Conservation (phyloP, 2,329 filamentous ascomycete species). For the Hymenoscyphus fructigenus region DNA sequence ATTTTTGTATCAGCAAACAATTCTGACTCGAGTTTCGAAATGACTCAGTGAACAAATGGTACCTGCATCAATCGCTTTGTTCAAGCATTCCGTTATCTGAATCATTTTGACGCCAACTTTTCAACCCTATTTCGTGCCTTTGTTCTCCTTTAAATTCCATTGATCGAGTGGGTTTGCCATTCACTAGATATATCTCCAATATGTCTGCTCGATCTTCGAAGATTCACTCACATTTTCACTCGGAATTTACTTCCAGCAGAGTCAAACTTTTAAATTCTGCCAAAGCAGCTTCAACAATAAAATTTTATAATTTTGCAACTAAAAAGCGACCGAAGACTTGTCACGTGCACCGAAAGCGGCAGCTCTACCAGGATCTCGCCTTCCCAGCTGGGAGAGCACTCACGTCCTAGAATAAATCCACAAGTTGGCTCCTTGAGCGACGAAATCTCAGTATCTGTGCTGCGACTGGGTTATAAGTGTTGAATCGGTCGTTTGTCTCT, state of each 20-base stretch:
- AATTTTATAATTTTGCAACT: too few relatives aligned
- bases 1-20: background rate
- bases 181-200: too few relatives aligned
- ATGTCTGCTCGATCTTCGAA: too few relatives aligned
- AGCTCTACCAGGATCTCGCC: too few relatives aligned
- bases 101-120: background rate
- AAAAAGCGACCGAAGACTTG: too few relatives aligned
- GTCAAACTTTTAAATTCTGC: too few relatives aligned
- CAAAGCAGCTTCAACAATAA: too few relatives aligned
- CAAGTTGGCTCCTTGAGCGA: background rate
- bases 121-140: background rate
- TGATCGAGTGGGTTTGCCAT: too few relatives aligned
- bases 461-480: background rate
- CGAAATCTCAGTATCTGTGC: background rate
- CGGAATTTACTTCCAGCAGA: too few relatives aligned
- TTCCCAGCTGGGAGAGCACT: background rate
- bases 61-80: background rate
- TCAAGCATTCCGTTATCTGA: background rate
- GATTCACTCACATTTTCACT: too few relatives aligned
- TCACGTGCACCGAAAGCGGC: too few relatives aligned
- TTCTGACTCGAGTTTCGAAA: background rate
- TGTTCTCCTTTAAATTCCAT: background rate
- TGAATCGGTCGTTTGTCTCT: background rate
- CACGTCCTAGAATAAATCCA: background rate
- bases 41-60: background rate